Base-by-base conservation (phyloP, 1,284 basidiomycete genomes). In the Ustilago lituana region DNA sequence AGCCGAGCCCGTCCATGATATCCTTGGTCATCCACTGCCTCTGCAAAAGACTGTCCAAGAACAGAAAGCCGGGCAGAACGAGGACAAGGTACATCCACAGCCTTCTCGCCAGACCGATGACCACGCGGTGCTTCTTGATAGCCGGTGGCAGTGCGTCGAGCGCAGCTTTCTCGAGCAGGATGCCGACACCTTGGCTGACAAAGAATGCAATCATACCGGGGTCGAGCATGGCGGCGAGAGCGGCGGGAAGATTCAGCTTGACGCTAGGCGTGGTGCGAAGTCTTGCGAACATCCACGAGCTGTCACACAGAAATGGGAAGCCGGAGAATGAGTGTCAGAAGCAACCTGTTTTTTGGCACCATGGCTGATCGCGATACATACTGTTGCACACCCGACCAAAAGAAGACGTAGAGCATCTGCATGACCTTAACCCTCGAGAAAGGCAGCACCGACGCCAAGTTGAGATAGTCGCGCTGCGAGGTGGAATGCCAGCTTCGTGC, bases 351-450 rank as follows among this genome's bases (percentile, higher is more conserved):
- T n/a, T n/a, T n/a, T n/a, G n/a, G n/a, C n/a, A n/a, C n/a, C n/a
- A n/a, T n/a, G n/a, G n/a, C n/a, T n/a, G n/a, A n/a, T n/a, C n/a
- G n/a, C n/a, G n/a, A n/a, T n/a, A n/a, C n/a, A n/a, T n/a, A 61
- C 58, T 68, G 65, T 40, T 68, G 65, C 17, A 62, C 55, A 10
- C 65, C 65, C 15, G 65, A 68, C 65, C 58, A 68, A 32, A 62
- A 58, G 31, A 68, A 68, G 4, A 59, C 65, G 17, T 57, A 68
- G 35, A 67, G 49, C 43, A 62, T 19, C 24, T 61, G 58, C 37
- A 68, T 14, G 1, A 35, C 26, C 6, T 38, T 36, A n/a, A 44
- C 19, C 1, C n/a, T 5, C 2, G 53, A 51, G 17, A 56, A 56
- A 6, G 65, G 65, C 32, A 57, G 35, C 4, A 62, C 12, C 7